Percentiles rank a stretch among this genome's conserved stretches.
phyloP scores from a whole-genome alignment of 192 early-diverging fungal genomes.

The Podila epigama region DNA sequence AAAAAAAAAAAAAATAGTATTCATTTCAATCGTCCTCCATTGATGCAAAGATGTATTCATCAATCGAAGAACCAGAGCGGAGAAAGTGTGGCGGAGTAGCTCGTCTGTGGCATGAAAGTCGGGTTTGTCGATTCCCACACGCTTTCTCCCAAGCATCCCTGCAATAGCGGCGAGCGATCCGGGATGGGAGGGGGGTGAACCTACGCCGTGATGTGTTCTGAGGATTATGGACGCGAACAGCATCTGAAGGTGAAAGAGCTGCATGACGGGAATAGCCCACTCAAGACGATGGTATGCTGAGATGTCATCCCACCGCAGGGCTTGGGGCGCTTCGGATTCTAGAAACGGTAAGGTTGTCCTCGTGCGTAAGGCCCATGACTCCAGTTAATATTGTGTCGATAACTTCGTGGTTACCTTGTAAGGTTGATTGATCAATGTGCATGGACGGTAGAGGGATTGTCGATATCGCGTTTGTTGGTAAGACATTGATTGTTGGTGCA shows the following conservation, averaged over 20 bases:
- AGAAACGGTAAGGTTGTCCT: background rate
- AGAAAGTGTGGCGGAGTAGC: conserved; percentile 2
- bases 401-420: conserved; percentile 2
- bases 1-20: background rate
- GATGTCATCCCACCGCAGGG: background rate
- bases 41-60: background rate
- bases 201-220: background rate
- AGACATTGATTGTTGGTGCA: background rate
- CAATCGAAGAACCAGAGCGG: background rate
- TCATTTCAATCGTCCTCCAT: background rate
- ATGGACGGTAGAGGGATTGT: conserved; percentile 6
- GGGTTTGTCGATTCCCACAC: background rate
- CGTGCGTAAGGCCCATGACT: background rate
- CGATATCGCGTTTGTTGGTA: background rate
- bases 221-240: background rate
- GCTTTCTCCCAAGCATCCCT: background rate
- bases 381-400: background rate
- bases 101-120: conserved; percentile 13
- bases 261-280: conserved; percentile 2
- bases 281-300: background rate
- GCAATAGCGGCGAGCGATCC: conserved; percentile 3
- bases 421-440: conserved; percentile 1
- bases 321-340: background rate
- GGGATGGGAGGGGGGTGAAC: no score
- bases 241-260: conserved; percentile 15